phyloP scores from a whole-genome alignment of 768 basidiomycete genomes.

The Suillus brevipes region DNA sequence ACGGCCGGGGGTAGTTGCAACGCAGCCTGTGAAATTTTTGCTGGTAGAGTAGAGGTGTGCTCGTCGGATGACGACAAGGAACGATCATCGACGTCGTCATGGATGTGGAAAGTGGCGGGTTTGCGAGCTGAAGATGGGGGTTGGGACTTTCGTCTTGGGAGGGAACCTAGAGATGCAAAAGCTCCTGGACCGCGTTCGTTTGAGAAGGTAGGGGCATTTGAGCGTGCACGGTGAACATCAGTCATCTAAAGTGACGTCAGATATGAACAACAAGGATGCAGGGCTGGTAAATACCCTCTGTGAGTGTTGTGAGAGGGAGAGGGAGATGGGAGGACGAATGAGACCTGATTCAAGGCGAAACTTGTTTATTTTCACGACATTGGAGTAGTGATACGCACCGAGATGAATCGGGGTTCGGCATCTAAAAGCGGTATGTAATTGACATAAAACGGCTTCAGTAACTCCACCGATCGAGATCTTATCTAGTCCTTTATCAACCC shows the following conservation, averaged over 20 bases:
- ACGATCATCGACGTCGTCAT: constrained; percentile 28
- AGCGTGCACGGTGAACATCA: constrained; percentile 13
- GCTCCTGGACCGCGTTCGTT: constrained; percentile 47
- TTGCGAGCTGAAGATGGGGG: constrained; percentile 16
- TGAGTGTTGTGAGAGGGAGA: not conserved
- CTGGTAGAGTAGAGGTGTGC: constrained; percentile 8
- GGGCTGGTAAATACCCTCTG: not conserved
- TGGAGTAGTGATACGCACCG: not conserved
- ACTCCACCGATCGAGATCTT: constrained; percentile 21
- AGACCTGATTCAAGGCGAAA: not conserved
- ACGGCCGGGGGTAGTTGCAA: constrained; percentile 22
- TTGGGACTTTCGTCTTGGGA: constrained; percentile 41
- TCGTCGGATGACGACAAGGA: constrained; percentile 17
- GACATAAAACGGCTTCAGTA: constrained; percentile 17
- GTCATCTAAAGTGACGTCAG: constrained; percentile 20
- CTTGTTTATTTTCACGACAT: not conserved
- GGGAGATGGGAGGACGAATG: not conserved
- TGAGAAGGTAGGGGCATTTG: constrained; percentile 29
- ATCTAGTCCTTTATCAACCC: constrained; percentile 12
- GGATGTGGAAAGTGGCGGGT: constrained; percentile 20
- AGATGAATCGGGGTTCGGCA: constrained; percentile 3
- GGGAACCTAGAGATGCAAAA: constrained; percentile 45
- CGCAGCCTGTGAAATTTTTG: constrained; percentile 17
- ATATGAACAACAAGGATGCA: too few species aligned
- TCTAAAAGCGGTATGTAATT: not conserved